Base-by-base conservation (phyloP, 176 grass and related monocot species). In the Hyparrhenia diplandra region DNA sequence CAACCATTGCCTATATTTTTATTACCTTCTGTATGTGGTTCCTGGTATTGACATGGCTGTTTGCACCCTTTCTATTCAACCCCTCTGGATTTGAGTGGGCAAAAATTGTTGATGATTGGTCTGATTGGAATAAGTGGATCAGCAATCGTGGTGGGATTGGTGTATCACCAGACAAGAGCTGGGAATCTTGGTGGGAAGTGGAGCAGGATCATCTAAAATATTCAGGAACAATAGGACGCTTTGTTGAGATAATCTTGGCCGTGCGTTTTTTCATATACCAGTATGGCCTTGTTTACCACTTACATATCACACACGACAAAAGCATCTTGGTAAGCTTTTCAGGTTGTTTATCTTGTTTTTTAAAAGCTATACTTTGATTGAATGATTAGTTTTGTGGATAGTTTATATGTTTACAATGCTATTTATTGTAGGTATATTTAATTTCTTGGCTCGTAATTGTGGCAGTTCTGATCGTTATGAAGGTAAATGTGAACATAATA, bases 121-220 rank as follows among this genome's bases (percentile, higher is more conserved):
- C 80, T 59, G 91, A 97, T 83, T 97, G 94, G 94, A 94, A 90
- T 60, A 97, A 97, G 68, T 97, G 94, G 94, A 94, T 97, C 55
- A 87, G 83, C 43, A 97, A 97, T 73, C 85, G 85, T 82, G 94
- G 94, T 63, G 94, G 94, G 16, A 97, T 97, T 75, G 94, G 94
- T 83, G 94, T 97, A 20, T 79, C 94, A 45, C 58, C 76, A 71
- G 89, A 94, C 27, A 97, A 92, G 88, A 97, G 94, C 64, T 97
- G 94, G 94, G 94, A 97, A 83, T 97, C 94, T 52, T 97, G 94
- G 94, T 97, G 94, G 94, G 94, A 94, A 68, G 72, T 76, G 37
- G 94, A 97, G 73, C 91, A 92, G 45, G 94, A 97, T 37, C 94
- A 97, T 87, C 77, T 97, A 4, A 88, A 79, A 70, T 85, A 97